Evolutionary conservation across 2,329 filamentous ascomycete species (phyloP).

Genomic region (Colletotrichum spinosum): DNA sequence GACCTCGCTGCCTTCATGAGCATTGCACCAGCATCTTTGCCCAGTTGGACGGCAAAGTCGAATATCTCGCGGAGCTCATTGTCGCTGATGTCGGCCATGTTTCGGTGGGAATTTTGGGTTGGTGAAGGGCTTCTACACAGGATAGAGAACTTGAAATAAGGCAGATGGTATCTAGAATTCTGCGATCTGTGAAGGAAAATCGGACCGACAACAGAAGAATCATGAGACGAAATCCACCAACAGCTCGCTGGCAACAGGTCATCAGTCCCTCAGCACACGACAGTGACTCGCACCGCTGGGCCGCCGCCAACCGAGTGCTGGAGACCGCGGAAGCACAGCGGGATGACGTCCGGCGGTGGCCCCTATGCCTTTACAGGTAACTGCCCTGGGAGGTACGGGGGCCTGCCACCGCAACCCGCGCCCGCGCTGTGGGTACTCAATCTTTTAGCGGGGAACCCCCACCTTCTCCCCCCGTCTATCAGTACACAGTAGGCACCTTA

Average conservation of each 20-base stretch:
- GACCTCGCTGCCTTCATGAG: slow-evolving; percentile 73
- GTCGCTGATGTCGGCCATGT: slow-evolving; percentile 45
- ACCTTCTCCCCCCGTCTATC: too few species aligned
- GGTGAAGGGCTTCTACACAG: too few species aligned
- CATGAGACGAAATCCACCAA: too few species aligned
- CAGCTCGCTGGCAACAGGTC: background rate
- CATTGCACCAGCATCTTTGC: slow-evolving; percentile 75
- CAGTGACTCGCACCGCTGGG: slow-evolving; percentile 23
- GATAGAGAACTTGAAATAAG: too few species aligned
- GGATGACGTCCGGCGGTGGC: slow-evolving; percentile 22
- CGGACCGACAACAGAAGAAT: too few species aligned
- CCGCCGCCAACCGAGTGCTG: slow-evolving; percentile 33
- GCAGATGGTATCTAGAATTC: too few species aligned
- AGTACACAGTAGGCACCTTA: too few species aligned
- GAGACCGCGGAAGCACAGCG: slow-evolving; percentile 33
- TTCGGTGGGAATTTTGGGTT: background rate
- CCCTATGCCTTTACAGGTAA: background rate
- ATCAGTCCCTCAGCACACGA: slow-evolving; percentile 5
- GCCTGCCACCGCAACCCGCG: too few species aligned
- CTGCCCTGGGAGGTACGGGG: too few species aligned
- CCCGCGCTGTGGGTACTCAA: too few species aligned
- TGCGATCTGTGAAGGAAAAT: too few species aligned
- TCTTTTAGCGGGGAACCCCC: too few species aligned
- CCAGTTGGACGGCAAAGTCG: slow-evolving; percentile 76
- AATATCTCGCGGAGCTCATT: slow-evolving; percentile 74